phyloP scores from a whole-genome alignment of 441 rosid genomes.

The Jatropha podagrica region DNA sequence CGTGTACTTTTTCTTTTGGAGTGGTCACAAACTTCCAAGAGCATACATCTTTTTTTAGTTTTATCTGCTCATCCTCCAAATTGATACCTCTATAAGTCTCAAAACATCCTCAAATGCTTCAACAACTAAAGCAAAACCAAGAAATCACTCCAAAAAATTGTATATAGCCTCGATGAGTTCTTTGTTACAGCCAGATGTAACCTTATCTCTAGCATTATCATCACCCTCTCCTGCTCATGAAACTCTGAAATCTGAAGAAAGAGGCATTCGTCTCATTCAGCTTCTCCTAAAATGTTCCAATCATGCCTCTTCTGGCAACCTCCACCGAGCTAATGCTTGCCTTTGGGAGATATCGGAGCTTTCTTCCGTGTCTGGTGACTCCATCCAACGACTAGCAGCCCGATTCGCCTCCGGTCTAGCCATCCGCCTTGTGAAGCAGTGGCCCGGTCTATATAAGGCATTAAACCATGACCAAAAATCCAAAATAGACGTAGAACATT shows the following conservation, averaged over 20 bases:
- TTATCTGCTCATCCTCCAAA: constrained; percentile 18
- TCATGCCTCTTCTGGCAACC: constrained; percentile 48
- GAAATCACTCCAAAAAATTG: neutral
- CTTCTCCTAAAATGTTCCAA: constrained; percentile 45
- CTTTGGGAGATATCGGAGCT: constrained; percentile 41
- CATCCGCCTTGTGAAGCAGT: constrained; percentile 43
- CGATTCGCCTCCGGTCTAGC: constrained; percentile 46
- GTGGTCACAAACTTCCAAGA: constrained; percentile 13
- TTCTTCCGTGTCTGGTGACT: constrained; percentile 44
- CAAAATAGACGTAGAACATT: neutral
- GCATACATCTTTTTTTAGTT: constrained; percentile 13
- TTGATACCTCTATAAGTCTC: constrained; percentile 25
- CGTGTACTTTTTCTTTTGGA: constrained; percentile 28
- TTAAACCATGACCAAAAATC: constrained; percentile 25
- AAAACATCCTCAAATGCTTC: constrained; percentile 1
- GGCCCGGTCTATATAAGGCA: constrained; percentile 49
- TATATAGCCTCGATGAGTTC: constrained; percentile 25
- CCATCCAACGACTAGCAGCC: constrained; percentile 50
- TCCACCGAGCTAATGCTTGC: constrained; percentile 41
- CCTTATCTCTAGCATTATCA: constrained; percentile 43
- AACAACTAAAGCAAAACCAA: neutral
- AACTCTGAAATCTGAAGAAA: constrained; percentile 29
- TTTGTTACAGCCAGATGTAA: constrained; percentile 36
- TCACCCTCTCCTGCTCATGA: constrained; percentile 19
- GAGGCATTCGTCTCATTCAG: constrained; percentile 49